phyloP scores from a whole-genome alignment of 2,329 filamentous ascomycete genomes.

The Talaromyces sp. region DNA sequence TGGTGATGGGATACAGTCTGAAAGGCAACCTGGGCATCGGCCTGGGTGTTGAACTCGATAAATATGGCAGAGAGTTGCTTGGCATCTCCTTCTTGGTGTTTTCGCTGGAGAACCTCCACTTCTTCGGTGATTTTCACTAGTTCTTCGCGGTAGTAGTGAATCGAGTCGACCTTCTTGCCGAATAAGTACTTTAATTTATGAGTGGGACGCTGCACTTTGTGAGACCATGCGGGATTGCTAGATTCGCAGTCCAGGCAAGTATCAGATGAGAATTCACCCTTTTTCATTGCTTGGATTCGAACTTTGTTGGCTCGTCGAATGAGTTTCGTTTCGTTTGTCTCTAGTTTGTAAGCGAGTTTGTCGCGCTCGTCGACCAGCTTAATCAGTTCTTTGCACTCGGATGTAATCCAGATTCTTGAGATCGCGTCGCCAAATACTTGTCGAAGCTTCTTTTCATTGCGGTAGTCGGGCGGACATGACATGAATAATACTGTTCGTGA shows the following conservation, averaged over 20 bases:
- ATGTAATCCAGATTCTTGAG: slow-evolving; percentile 80
- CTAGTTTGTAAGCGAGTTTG: slow-evolving; percentile 74
- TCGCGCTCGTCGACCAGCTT: slow-evolving; percentile 79
- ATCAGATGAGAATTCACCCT: slow-evolving; percentile 23
- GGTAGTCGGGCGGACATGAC: slow-evolving; percentile 76
- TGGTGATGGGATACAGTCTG: slow-evolving; percentile 85
- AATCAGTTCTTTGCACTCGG: slow-evolving; percentile 74
- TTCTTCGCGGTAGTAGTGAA: slow-evolving; percentile 78
- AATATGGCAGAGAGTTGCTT: slow-evolving; percentile 77
- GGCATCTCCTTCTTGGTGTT: slow-evolving; percentile 65
- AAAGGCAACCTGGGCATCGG: slow-evolving; percentile 80
- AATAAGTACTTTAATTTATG: slow-evolving; percentile 69
- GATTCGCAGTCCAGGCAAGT: slow-evolving; percentile 33
- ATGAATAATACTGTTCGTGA: slow-evolving; percentile 87
- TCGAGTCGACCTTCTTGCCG: slow-evolving; percentile 86
- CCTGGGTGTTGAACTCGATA: slow-evolving; percentile 81
- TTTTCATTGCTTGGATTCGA: slow-evolving; percentile 62
- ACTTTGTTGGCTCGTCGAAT: slow-evolving; percentile 76
- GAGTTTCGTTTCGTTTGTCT: slow-evolving; percentile 83
- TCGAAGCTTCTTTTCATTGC: slow-evolving; percentile 72
- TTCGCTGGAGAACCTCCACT: slow-evolving; percentile 66
- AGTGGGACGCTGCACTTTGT: slow-evolving; percentile 64
- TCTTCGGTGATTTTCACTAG: slow-evolving; percentile 71
- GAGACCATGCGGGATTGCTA: slow-evolving; percentile 30
- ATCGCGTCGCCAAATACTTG: slow-evolving; percentile 80